Base-by-base conservation (phyloP, 106 monocot species). In the Allium cepa region DNA sequence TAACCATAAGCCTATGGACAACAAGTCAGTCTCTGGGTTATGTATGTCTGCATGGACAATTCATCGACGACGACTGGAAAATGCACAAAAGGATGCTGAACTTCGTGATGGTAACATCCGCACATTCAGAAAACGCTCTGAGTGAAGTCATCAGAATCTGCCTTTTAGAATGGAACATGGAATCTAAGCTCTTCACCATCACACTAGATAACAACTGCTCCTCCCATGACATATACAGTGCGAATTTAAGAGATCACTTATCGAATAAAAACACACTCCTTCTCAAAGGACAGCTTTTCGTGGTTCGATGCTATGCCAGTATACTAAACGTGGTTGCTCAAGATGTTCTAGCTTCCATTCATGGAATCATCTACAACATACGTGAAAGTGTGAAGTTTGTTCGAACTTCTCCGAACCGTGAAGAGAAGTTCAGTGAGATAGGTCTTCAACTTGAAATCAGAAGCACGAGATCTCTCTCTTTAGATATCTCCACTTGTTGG, bases 371-470 rank as follows among this genome's bases (percentile, higher is more conserved):
- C 26, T 95, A 91, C 83, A 88, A 81, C 57, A 88, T 95, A 10
- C 85, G 95, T n/a, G 95, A 91, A 66, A 95, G 95, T 51, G 68
- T 95, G 11, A 95, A 95, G 70, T 95, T 91, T 59, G 81, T 91
- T 7, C 91, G 88, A 79, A 85, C 88, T 18, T 95, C 95, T 72
- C 71, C 77, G 13, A 69, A 62, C 1, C 77, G 75, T 22, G 95
- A 88, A 76, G 95, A 95, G 16, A 88, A 81, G 52, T 95, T 95
- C 74, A 62, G 83, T 10, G 88, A 88, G 67, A 88, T 88, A 67
- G 79, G 83, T 16, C 76, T 81, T 17, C 88, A 91, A 56, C 77
- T 91, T 17, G 85, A 88, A 73, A 79, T 91, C 22, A 78, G 81
- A 7, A 82, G 69, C 57, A 58, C 81, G 17, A 83, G 77, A 65